phyloP scores from a whole-genome alignment of 306 rosid species.

The Quercus suber region DNA sequence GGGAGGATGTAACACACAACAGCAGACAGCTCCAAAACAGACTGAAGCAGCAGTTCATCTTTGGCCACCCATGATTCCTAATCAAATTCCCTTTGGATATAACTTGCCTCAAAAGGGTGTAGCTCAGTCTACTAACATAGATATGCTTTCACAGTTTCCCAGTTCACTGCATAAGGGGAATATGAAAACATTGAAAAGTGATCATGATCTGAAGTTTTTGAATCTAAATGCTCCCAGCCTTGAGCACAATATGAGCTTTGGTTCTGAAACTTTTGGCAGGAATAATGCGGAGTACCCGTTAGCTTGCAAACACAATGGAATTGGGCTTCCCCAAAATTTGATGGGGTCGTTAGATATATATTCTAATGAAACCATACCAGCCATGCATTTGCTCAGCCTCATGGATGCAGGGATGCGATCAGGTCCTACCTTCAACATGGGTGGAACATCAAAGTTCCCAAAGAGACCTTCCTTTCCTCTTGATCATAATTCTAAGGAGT shows the following conservation, averaged over 20 bases:
- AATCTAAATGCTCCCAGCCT: slow-evolving; percentile 45
- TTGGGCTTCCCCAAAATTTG: slow-evolving; percentile 53
- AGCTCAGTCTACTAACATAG: slow-evolving; percentile 48
- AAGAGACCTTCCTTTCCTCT: slow-evolving; percentile 54
- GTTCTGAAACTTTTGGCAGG: slow-evolving; percentile 51
- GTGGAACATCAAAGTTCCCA: slow-evolving; percentile 44
- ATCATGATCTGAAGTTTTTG: slow-evolving; percentile 42
- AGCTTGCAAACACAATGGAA: slow-evolving; percentile 46
- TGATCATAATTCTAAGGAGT: slow-evolving; percentile 50
- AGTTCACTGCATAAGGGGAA: slow-evolving; percentile 47
- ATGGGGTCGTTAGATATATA: slow-evolving; percentile 69
- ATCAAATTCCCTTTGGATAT: slow-evolving; percentile 40
- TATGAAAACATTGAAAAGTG: slow-evolving; percentile 26
- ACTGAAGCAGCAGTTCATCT: slow-evolving; percentile 57
- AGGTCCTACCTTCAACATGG: slow-evolving; percentile 49
- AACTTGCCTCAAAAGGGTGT: slow-evolving; percentile 45
- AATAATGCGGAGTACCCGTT: slow-evolving; percentile 52
- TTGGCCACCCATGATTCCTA: slow-evolving; percentile 58
- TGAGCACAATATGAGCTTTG: slow-evolving; percentile 46
- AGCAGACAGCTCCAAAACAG: slow-evolving; percentile 45
- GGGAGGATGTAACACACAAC: slow-evolving; percentile 61
- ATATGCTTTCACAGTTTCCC: slow-evolving; percentile 39
- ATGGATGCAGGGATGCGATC: slow-evolving; percentile 90
- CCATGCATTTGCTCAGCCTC: slow-evolving; percentile 99
- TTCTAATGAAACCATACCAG: slow-evolving; percentile 89